These are phyloP conservation scores for Suillus sp. DNA, from an alignment of 768 basidiomycete genomes.

Conservation along the genomic window DNA sequence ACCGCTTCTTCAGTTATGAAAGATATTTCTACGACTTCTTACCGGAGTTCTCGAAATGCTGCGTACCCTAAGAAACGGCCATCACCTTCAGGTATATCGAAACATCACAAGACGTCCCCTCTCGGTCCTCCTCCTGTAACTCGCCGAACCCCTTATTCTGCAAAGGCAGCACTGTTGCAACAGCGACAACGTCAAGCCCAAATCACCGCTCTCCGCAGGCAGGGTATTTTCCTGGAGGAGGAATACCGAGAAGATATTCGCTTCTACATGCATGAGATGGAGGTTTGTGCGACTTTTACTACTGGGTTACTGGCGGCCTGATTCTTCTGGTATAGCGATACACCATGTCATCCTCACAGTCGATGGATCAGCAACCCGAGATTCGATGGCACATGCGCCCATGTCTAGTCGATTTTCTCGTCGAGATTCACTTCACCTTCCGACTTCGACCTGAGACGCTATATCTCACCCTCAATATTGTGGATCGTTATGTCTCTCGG, in stretches of 20 bases:
- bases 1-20: conserved; percentile 60
- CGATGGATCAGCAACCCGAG: conserved; percentile 99
- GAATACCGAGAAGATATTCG: conserved; percentile 95
- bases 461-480: conserved; percentile 97
- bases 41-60: conserved; percentile 60
- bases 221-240: conserved; percentile 84
- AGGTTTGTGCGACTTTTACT: conserved; percentile 61
- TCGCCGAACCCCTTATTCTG: conserved; percentile 67
- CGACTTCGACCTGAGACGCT: conserved; percentile 97
- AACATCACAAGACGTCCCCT: conserved; percentile 59
- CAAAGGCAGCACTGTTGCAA: conserved; percentile 58
- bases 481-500: conserved; percentile 98
- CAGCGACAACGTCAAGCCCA: conserved; percentile 73
- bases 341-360: conserved; percentile 90
- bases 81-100: conserved; percentile 76
- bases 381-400: conserved; percentile 99
- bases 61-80: conserved; percentile 87
- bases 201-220: conserved; percentile 65
- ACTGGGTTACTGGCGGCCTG: conserved; percentile 12
- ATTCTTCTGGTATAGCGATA: conserved; percentile 49
- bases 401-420: conserved; percentile 97
- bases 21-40: conserved; percentile 63
- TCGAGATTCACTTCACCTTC: conserved; percentile 98
- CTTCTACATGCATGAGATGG: conserved; percentile 96
- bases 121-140: conserved; percentile 48